These are phyloP conservation scores for Prillingera fragicola DNA, from an alignment of 1,284 basidiomycete species.

Conservation along the genomic window DNA sequence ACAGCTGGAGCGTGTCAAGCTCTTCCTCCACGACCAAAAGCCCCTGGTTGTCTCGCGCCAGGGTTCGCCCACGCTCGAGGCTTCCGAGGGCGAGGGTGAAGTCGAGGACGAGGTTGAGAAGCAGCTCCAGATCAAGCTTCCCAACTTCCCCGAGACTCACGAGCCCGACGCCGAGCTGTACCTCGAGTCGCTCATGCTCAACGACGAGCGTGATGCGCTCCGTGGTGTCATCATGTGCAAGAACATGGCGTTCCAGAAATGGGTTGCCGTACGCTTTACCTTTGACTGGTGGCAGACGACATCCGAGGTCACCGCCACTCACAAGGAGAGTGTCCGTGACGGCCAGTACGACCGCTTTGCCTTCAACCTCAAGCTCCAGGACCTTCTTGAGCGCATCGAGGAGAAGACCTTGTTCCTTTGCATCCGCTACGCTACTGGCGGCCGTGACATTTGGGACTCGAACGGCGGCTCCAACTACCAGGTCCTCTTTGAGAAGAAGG, in stretches of 20 bases:
- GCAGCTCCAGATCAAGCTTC: constrained; percentile 49
- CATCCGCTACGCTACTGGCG: constrained; percentile 67
- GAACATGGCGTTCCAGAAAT: constrained; percentile 83
- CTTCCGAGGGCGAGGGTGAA: constrained; percentile 73
- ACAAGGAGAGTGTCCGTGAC: constrained; percentile 61
- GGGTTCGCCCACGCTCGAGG: constrained; percentile 75
- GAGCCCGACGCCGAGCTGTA: constrained; percentile 51
- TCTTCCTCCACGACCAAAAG: constrained; percentile 89
- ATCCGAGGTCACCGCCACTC: constrained; percentile 79
- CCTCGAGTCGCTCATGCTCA: constrained; percentile 56
- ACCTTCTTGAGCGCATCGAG: constrained; percentile 60
- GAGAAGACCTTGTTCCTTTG: constrained; percentile 81
- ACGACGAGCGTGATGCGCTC: constrained; percentile 57
- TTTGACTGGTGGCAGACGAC: constrained; percentile 94
- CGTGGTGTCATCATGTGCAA: constrained; percentile 71
- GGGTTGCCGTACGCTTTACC: constrained; percentile 83
- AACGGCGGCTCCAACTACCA: constrained; percentile 75
- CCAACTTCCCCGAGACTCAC: constrained; percentile 53
- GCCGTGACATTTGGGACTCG: constrained; percentile 82
- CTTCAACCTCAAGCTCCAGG: constrained; percentile 53
- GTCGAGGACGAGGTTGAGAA: constrained; percentile 47
- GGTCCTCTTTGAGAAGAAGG: constrained; percentile 49
- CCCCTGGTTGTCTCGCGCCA: constrained; percentile 86
- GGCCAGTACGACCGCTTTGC: constrained; percentile 59
- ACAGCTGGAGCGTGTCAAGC: constrained; percentile 78